Evolutionary conservation across 176 grass and related monocot species (phyloP).

Genomic region (Guadua angustifolia): DNA sequence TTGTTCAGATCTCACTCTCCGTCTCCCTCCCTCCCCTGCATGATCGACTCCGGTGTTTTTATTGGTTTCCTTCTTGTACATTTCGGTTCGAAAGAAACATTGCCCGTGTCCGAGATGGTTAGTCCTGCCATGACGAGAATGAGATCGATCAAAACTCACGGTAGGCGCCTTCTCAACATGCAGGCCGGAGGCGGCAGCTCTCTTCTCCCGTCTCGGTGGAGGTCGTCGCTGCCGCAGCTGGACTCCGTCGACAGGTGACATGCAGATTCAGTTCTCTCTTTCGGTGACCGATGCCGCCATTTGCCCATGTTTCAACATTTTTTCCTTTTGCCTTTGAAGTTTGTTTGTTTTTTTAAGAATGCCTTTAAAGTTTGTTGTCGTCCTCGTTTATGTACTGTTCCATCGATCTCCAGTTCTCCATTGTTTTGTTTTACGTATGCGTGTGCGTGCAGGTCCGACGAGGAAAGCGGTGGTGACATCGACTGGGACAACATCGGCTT

Average conservation of each 20-base stretch:
- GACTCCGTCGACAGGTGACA: constrained; percentile 45
- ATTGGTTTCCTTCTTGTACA: not conserved
- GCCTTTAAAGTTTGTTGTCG: not conserved
- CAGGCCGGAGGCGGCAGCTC: constrained; percentile 37
- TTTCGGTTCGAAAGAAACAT: not conserved
- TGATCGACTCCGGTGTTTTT: not conserved
- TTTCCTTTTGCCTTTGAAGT: not conserved
- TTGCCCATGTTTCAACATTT: not conserved
- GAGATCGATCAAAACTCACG: constrained; percentile 21
- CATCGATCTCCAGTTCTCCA: not conserved
- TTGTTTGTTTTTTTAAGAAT: too few species aligned
- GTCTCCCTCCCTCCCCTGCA: not conserved
- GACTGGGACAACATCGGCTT: constrained; percentile 94
- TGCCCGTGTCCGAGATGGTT: not conserved
- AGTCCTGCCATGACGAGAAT: constrained; percentile 1
- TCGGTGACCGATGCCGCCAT: not conserved
- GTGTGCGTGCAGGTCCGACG: constrained; percentile 54
- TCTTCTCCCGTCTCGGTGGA: constrained; percentile 29
- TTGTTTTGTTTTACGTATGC: not conserved
- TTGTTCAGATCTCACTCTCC: constrained; percentile 6
- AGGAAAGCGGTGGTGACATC: constrained; percentile 63
- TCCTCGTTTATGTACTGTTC: not conserved
- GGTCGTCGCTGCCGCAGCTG: constrained; percentile 54
- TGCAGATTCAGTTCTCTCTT: not conserved
- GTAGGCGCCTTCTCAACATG: not conserved